Percentiles rank a stretch among this genome's conserved stretches.
Evolutionary conservation across 177 flowering plant genomes (phyloP).

Genomic region (Vitis hybrid): DNA sequence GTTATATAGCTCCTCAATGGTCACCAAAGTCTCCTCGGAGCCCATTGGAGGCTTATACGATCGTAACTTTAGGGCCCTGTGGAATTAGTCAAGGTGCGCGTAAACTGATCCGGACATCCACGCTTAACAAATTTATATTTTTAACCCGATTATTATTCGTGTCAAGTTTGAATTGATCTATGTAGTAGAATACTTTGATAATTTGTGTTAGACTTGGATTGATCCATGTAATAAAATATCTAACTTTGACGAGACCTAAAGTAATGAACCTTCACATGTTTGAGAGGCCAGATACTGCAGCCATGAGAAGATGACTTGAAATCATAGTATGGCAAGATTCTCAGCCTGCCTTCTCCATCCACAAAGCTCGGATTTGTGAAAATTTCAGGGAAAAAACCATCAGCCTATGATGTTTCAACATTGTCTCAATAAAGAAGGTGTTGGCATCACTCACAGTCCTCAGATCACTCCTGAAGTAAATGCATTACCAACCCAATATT

Average conservation of each 20-base stretch:
- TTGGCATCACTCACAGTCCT: slow-evolving; percentile 41
- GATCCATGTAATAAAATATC: too few species aligned
- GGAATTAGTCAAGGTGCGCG: too few species aligned
- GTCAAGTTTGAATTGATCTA: too few species aligned
- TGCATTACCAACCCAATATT: too few species aligned
- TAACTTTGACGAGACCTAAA: too few species aligned
- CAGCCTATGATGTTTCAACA: slow-evolving; percentile 39
- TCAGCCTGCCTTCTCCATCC: slow-evolving; percentile 23
- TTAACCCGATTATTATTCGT: too few species aligned
- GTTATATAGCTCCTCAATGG: too few species aligned
- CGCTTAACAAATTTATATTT: too few species aligned
- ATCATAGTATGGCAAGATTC: slow-evolving; percentile 22
- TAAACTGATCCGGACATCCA: too few species aligned
- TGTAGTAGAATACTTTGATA: too few species aligned
- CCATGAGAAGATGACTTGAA: slow-evolving; percentile 19
- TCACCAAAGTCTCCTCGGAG: too few species aligned
- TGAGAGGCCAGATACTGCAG: slow-evolving; percentile 20
- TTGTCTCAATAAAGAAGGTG: slow-evolving; percentile 42
- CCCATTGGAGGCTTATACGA: accelerated
- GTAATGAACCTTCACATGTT: slow-evolving; percentile 29
- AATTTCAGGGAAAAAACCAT: slow-evolving; percentile 26
- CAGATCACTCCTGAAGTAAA: slow-evolving; percentile 13
- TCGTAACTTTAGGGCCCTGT: accelerated
- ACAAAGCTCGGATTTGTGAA: slow-evolving; percentile 19
- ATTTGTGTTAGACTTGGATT: too few species aligned